Conservation (phyloP, 441 rosid species). For the Melastoma candidum region DNA sequence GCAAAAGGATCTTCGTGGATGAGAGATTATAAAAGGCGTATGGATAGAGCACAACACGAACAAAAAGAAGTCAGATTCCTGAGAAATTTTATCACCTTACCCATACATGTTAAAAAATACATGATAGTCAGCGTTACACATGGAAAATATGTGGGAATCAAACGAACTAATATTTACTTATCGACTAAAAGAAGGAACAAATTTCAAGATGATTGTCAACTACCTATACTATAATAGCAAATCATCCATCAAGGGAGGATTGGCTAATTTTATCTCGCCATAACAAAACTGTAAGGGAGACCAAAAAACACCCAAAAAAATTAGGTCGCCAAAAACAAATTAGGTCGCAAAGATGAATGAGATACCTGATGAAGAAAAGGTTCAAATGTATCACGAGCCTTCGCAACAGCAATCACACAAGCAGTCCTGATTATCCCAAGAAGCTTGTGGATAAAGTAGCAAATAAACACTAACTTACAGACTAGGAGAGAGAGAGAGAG, state of each 20-base stretch:
- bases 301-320: neutral
- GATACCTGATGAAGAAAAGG: constrained; percentile 87
- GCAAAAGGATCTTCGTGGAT: too few species aligned
- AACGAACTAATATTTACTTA: neutral
- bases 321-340: too few species aligned
- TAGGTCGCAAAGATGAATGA: neutral
- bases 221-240: neutral
- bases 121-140: too few species aligned
- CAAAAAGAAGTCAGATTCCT: too few species aligned
- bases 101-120: too few species aligned
- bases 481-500: neutral
- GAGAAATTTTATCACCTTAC: too few species aligned
- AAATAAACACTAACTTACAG: constrained; percentile 3
- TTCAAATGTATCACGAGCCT: constrained; percentile 93
- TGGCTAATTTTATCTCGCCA: too few species aligned
- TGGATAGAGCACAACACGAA: too few species aligned
- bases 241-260: too few species aligned
- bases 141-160: neutral
- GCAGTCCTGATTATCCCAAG: constrained; percentile 58
- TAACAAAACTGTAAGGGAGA: too few species aligned
- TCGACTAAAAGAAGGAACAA: too few species aligned
- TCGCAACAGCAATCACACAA: constrained; percentile 95
- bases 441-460: constrained; percentile 9
- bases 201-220: neutral
- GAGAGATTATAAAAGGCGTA: too few species aligned